Evolutionary conservation across 2,329 filamentous ascomycete species (phyloP).

Genomic region (Xylariales sp.): DNA sequence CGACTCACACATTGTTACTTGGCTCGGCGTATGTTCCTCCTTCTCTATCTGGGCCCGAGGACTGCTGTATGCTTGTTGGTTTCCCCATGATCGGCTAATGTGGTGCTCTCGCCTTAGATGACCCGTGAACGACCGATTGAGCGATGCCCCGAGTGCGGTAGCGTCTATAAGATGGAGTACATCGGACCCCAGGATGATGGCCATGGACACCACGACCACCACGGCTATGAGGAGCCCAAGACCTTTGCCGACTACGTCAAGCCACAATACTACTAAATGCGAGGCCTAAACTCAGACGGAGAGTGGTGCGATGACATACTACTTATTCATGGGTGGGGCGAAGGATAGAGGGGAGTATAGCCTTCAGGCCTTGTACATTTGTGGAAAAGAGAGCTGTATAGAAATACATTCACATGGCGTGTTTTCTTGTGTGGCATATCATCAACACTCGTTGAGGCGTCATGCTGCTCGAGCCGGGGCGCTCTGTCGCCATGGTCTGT

Average conservation of each 20-base stretch:
- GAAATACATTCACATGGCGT: slow-evolving; percentile 39
- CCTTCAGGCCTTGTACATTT: slow-evolving; percentile 44
- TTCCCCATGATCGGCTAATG: slow-evolving; percentile 27
- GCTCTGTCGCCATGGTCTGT: not conserved
- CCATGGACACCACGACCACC: slow-evolving; percentile 66
- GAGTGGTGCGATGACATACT: not conserved
- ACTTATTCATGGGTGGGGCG: not conserved
- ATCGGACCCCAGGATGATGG: slow-evolving; percentile 83
- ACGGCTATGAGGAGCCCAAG: slow-evolving; percentile 86
- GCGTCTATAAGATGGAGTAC: slow-evolving; percentile 98
- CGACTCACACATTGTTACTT: slow-evolving; percentile 90
- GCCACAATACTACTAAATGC: slow-evolving; percentile 87
- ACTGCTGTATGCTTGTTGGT: slow-evolving; percentile 5
- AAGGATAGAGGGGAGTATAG: slow-evolving; percentile 6
- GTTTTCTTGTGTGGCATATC: slow-evolving; percentile 20
- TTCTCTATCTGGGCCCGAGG: not conserved
- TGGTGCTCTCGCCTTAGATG: slow-evolving; percentile 64
- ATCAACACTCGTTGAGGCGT: slow-evolving; percentile 1
- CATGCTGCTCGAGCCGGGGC: not conserved
- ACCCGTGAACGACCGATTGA: slow-evolving; percentile 90
- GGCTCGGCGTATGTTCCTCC: slow-evolving; percentile 79
- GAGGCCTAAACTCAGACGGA: not conserved
- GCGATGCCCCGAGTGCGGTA: slow-evolving; percentile 97
- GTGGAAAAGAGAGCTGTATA: slow-evolving; percentile 41
- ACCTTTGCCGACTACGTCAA: slow-evolving; percentile 96